Base-by-base conservation (phyloP, 176 grass and related monocot genomes). In the Dactylis glomerata region DNA sequence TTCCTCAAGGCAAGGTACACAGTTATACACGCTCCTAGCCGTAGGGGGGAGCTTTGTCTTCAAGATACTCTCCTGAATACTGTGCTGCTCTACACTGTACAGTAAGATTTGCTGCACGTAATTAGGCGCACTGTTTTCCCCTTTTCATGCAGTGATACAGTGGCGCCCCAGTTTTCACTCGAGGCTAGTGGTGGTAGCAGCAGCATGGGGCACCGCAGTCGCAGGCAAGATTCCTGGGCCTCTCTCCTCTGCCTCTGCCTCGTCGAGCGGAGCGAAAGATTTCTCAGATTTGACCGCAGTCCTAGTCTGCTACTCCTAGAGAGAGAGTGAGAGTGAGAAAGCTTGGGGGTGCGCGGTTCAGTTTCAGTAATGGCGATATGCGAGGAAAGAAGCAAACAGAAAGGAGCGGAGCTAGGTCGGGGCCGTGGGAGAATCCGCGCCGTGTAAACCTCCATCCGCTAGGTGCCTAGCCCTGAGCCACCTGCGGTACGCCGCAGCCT, bases 151-250 rank as follows among this genome's bases (percentile, higher is more conserved):
- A 65, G 62, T 9, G 30, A 33, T 65, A 33, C 62, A 68, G 40
- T 17, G 0, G 69, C 6, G 67, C 11, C 36, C 22, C 68, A 27
- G 38, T 71, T 26, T 70, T 70, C 68, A 19, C 41, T 47, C 69
- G 69, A 73, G 40, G 68, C 69, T 73, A 27, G 6, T 42, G 67
- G 37, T n/a, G 54, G 54, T 12, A 61, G 24, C 57, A 26, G 55
- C n/a, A 28, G 24, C 66, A 38, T 69, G 66, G 36, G 66, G 68
- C n/a, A 27, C 27, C 15, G 26, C 44, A 31, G 61, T 73, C 70
- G 70, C 26, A 73, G 70, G 13, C 70, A 31, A 73, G 70, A 73
- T 73, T 73, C 70, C 70, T 73, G 70, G 70, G 70, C 70, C 69
- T 23, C 20, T 68, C 34, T 41, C 2, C 5, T 42, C 41, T 42